Base-by-base conservation (phyloP, 2,329 filamentous ascomycete species). In the Phaeosphaeriaceae sp. region DNA sequence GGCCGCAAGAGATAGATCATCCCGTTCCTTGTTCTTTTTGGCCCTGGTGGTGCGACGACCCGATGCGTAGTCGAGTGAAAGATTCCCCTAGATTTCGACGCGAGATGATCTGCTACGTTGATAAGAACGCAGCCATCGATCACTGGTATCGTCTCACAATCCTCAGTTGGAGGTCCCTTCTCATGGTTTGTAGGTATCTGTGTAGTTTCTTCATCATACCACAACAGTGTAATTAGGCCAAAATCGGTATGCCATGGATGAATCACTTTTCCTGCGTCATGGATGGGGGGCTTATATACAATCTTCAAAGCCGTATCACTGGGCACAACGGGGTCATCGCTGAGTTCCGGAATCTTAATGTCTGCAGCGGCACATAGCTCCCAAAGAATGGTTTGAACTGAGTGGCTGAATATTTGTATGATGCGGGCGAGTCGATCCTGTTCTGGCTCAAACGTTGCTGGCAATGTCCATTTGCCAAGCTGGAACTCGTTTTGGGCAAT, bases 181-280 rank as follows among this genome's bases (percentile, higher is more conserved):
- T 26, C 37, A 40, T 40, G 12, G 7, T n/a, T 8, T 23, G 26
- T 29, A 17, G 9, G 18, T 26, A 40, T 40, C 23, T 40, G 37
- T 26, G 37, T 40, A n/a, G 37, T 40, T 29, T 40, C 37, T 17
- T 40, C 37, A 26, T 40, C 37, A 15, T 40, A 40, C 37, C 37
- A 40, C 8, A 40, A 16, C 8, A 40, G 17, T 26, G 37, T 40
- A 11, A 40, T 40, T 13, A 40, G 23, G 17, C 37, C 37, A 17
- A 28, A 40, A n/a, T 40, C 37, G 26, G 37, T 40, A 16, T 40
- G 37, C 37, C 37, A 23, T 6, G 17, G 37, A 28, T 40, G 37
- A 40, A 40, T 40, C 8, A 40, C 37, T 16, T 11, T 40, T 3
- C 37, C 37, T 12, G 37, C 37, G 23, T 40, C 37, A 26, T 40